Evolutionary conservation across 169 alveolate species (phyloP).

Genomic region (Sarcocystis neurona): DNA sequence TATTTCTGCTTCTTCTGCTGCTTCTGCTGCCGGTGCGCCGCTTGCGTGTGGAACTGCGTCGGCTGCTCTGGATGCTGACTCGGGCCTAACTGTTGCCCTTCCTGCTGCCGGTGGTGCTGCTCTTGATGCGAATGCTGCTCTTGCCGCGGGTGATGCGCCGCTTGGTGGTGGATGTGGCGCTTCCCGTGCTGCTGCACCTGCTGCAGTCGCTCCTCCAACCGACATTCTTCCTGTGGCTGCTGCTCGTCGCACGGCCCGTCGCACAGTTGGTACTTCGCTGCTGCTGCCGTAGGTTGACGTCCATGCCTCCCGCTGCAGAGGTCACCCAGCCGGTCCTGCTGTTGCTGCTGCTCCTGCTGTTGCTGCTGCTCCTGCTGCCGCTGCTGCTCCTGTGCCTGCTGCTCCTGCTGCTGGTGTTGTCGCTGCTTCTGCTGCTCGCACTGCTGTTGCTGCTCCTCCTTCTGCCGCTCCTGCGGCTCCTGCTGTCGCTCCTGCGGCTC

Average conservation of each 20-base stretch:
- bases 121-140: conserved; percentile 1
- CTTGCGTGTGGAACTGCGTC: too few species aligned
- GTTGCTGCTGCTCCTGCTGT: conserved; percentile 28
- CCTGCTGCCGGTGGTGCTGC: conserved; percentile 3
- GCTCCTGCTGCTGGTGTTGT: conserved; percentile 27
- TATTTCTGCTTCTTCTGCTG: too few species aligned
- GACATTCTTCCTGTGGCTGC: background rate
- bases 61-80: background rate
- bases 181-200: conserved; percentile 9
- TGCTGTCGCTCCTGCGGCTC: background rate
- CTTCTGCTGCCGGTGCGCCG: too few species aligned
- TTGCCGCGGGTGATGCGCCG: too few species aligned
- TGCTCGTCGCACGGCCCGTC: background rate
- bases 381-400: background rate
- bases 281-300: background rate
- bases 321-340: background rate
- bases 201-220: conserved; percentile 24
- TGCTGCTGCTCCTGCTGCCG: background rate
- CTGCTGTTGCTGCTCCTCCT: background rate
- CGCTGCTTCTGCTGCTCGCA: background rate
- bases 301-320: background rate
- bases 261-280: background rate
- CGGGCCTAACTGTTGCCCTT: conserved; percentile 15
- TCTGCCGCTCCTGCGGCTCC: background rate
- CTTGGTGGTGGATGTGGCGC: too few species aligned